These are phyloP conservation scores for Aspergillus sp. DNA, from an alignment of 2,329 filamentous ascomycete genomes.

Conservation along the genomic window DNA sequence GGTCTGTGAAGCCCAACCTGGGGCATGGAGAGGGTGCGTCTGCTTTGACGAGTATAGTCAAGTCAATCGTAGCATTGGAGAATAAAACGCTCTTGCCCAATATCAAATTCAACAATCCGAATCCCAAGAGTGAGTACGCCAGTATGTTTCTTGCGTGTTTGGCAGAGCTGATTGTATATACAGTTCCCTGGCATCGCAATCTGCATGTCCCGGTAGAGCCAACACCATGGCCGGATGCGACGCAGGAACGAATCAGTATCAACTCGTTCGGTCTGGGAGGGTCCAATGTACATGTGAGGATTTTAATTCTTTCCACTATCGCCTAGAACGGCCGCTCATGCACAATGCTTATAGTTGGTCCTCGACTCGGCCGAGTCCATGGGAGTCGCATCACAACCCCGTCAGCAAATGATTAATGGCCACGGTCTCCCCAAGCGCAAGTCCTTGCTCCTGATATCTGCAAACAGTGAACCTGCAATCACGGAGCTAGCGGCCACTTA, in stretches of 20 bases:
- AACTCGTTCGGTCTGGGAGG: conserved; percentile 29
- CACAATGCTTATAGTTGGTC: not conserved
- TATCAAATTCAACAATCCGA: conserved; percentile 22
- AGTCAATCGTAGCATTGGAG: conserved; percentile 14
- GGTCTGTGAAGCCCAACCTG: conserved; percentile 19
- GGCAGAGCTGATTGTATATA: no score
- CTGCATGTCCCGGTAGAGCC: not conserved
- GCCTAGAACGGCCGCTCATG: no score
- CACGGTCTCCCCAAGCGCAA: not conserved
- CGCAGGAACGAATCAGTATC: conserved; percentile 21
- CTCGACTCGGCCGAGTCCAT: conserved; percentile 3
- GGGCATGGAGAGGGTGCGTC: conserved; percentile 19
- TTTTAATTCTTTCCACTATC: no score
- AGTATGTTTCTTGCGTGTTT: no score
- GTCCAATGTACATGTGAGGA: conserved; percentile 8
- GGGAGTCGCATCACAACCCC: not conserved
- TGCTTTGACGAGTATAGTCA: conserved; percentile 18
- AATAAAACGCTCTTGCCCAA: conserved; percentile 15
- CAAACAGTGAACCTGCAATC: not conserved
- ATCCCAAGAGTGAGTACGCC: conserved; percentile 12
- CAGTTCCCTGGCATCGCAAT: not conserved
- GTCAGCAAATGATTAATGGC: not conserved
- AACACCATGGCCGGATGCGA: conserved; percentile 19
- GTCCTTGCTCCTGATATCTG: not conserved
- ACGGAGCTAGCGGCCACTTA: not conserved